phyloP scores from a whole-genome alignment of 2,329 filamentous ascomycete genomes.

The Aspergillus piperis region DNA sequence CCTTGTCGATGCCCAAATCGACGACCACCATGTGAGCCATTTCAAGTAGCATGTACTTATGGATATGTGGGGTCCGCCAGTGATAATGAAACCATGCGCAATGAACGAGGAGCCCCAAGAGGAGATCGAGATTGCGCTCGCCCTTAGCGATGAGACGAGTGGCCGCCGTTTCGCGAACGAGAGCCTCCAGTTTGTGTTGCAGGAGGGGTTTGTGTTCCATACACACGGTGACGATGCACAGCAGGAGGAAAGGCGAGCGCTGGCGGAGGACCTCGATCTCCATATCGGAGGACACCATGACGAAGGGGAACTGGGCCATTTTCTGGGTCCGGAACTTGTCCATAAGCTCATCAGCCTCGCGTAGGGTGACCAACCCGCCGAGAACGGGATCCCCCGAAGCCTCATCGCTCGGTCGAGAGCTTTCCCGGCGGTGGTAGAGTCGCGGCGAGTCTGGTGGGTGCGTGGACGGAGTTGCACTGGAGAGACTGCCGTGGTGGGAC shows the following conservation, averaged over 20 bases:
- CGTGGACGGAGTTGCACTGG: neutral
- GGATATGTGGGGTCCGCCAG: conserved; percentile 11
- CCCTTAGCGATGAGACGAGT: conserved; percentile 3
- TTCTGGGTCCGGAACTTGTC: conserved; percentile 13
- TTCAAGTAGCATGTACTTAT: conserved; percentile 15
- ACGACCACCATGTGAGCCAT: conserved; percentile 9
- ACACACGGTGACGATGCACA: conserved; percentile 7
- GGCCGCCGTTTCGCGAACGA: conserved; percentile 5
- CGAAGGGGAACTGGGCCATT: conserved; percentile 17
- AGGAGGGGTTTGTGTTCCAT: conserved; percentile 1
- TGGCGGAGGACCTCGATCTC: neutral
- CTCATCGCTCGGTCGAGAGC: neutral
- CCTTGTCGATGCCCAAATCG: conserved; percentile 6
- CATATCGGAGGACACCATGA: conserved; percentile 4
- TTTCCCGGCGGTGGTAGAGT: neutral
- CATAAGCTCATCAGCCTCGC: conserved; percentile 1
- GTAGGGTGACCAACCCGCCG: neutral
- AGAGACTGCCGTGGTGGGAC: neutral
- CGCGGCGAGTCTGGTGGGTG: neutral
- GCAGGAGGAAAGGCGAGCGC: conserved; percentile 10
- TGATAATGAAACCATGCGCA: conserved; percentile 17
- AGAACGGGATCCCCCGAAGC: neutral
- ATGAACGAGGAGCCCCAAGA: conserved; percentile 15
- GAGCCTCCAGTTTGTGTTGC: conserved; percentile 5
- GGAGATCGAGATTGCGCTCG: conserved; percentile 15